A percentile compares a stretch with the other conserved stretches of the same genome.
These are phyloP conservation scores for Dionaea muscipula DNA, from an alignment of 179 eudicot species.

Conservation along the genomic window DNA sequence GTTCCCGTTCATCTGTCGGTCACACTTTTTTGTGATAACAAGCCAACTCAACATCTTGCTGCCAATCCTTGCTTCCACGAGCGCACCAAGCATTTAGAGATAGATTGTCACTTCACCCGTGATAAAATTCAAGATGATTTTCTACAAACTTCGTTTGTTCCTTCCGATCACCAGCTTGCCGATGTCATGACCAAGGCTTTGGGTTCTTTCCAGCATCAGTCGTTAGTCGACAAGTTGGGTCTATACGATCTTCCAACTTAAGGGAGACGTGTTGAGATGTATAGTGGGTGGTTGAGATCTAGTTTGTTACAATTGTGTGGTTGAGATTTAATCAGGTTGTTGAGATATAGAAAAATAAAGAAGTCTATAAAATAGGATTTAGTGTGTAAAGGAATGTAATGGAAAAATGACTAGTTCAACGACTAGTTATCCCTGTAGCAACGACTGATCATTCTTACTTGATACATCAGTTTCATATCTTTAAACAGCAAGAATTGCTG, in stretches of 20 bases:
- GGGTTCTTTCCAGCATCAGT: not conserved
- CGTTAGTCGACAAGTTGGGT: not conserved
- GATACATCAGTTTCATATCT: no score
- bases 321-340: no score
- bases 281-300: no score
- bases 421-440: no score
- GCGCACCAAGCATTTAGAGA: constrained; percentile 5
- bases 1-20: not conserved
- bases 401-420: no score
- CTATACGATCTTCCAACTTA: not conserved
- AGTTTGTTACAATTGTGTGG: no score
- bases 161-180: not conserved
- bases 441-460: no score
- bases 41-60: not conserved
- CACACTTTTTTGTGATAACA: not conserved
- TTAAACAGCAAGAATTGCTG: no score
- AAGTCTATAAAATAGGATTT: no score
- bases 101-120: not conserved
- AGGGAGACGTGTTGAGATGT: not conserved
- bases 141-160: not conserved
- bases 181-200: constrained; percentile 2
- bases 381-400: no score
- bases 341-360: no score
- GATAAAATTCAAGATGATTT: not conserved
- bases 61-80: constrained; percentile 1